Evolutionary conservation across 176 grass and related monocot species (phyloP).

Genomic region (Phoenix dactylifera): DNA sequence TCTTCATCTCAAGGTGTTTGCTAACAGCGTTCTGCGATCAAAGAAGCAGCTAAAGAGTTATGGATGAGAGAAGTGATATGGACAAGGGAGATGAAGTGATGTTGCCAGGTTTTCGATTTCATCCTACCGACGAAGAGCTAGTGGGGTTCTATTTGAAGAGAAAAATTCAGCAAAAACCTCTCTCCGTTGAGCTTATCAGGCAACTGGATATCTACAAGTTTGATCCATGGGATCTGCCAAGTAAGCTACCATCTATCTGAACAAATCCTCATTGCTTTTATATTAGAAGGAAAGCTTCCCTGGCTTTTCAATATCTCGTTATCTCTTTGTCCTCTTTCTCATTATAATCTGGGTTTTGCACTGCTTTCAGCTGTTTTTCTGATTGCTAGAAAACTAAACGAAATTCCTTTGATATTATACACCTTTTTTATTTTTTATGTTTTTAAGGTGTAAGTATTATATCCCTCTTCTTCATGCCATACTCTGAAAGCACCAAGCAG

Average conservation of each 20-base stretch:
- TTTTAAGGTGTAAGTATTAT: no score
- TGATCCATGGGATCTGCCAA: conserved; percentile 70
- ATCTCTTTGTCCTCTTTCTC: no score
- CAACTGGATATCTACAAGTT: conserved; percentile 62
- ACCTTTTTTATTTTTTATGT: no score
- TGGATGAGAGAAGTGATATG: conserved; percentile 40
- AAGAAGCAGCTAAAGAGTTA: conserved; percentile 2
- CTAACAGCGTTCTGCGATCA: no score
- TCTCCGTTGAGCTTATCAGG: conserved; percentile 52
- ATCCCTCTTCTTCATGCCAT: no score
- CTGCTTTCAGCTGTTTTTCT: not conserved
- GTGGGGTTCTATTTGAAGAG: conserved; percentile 54
- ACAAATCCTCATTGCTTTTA: conserved; percentile 4
- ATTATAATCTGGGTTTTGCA: no score
- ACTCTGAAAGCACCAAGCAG: no score
- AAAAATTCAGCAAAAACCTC: conserved; percentile 48
- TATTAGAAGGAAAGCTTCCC: not conserved
- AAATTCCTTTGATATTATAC: no score
- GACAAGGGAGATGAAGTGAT: conserved; percentile 46
- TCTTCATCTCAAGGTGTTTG: no score
- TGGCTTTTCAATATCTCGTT: no score
- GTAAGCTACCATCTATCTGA: conserved; percentile 29
- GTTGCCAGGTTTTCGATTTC: conserved; percentile 56
- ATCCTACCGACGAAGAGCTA: conserved; percentile 68
- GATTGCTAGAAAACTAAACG: not conserved